Evolutionary conservation across 495 filamentous ascomycete genomes (phyloP).

Genomic region (Penicillium coffeae): DNA sequence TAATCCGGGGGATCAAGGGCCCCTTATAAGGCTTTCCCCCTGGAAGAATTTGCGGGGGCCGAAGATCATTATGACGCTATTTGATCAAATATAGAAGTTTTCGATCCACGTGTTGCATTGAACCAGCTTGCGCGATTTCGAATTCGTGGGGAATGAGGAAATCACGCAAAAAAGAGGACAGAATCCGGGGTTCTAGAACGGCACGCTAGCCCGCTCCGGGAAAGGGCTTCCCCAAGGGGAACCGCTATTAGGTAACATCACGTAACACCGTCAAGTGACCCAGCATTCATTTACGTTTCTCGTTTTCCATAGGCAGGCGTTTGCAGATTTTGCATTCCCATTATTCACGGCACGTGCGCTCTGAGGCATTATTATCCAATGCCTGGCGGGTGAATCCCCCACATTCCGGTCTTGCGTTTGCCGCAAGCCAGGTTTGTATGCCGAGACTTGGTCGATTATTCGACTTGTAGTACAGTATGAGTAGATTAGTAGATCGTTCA

Average conservation of each 20-base stretch:
- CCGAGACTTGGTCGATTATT: neutral
- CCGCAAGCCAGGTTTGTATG: neutral
- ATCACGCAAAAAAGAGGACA: neutral
- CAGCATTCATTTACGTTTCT: neutral
- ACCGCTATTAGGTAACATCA: neutral
- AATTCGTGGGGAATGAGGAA: neutral
- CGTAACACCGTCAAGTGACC: neutral
- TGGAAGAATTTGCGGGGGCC: conserved; percentile 15
- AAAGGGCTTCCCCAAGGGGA: neutral
- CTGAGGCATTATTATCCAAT: neutral
- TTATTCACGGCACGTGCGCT: neutral
- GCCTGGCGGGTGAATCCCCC: neutral
- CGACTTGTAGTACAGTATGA: neutral
- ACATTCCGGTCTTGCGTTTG: neutral
- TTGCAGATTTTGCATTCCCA: neutral
- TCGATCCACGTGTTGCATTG: neutral
- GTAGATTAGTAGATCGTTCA: too few species aligned
- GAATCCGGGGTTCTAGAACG: neutral
- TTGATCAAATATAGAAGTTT: neutral
- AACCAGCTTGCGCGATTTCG: neutral
- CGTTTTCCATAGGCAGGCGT: neutral
- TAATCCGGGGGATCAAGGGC: conserved; percentile 1
- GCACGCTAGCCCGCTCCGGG: neutral
- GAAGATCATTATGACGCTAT: conserved; percentile 20
- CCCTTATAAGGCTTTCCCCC: conserved; percentile 9